phyloP scores from a whole-genome alignment of 208 protist genomes.

The Trypanosoma avium region DNA sequence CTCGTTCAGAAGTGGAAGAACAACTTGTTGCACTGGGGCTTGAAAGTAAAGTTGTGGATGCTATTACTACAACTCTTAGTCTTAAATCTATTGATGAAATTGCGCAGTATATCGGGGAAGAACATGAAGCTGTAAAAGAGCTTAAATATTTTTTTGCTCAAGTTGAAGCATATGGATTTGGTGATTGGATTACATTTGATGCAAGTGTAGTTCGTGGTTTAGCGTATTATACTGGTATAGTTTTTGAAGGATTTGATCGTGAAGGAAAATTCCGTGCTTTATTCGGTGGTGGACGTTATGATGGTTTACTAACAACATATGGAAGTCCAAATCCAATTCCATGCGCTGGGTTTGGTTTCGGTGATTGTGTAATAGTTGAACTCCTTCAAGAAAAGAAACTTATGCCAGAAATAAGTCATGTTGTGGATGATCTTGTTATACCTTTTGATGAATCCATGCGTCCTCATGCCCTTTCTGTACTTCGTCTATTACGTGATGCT shows the following conservation, averaged over 20 bases:
- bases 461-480: conserved; percentile 68
- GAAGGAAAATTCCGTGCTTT: conserved; percentile 93
- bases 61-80: conserved; percentile 74
- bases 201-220: conserved; percentile 94
- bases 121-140: conserved; percentile 82
- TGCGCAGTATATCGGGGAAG: conserved; percentile 56
- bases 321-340: conserved; percentile 89
- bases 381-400: conserved; percentile 92
- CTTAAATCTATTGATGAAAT: conserved; percentile 89
- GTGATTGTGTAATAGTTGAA: conserved; percentile 95
- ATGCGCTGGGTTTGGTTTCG: conserved; percentile 95
- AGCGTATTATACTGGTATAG: conserved; percentile 96
- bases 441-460: conserved; percentile 94
- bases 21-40: conserved; percentile 73
- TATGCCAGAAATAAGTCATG: conserved; percentile 50
- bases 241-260: conserved; percentile 95
- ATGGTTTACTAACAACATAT: conserved; percentile 93
- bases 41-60: conserved; percentile 54
- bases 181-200: conserved; percentile 93
- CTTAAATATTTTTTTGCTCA: conserved; percentile 83
- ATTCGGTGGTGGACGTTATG: conserved; percentile 95
- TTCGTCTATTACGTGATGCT: conserved; percentile 66
- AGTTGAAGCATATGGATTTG: conserved; percentile 91
- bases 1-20: conserved; percentile 78
- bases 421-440: conserved; percentile 90